Conservation (phyloP, 495 filamentous ascomycete species). For the Penicillium steckii region DNA sequence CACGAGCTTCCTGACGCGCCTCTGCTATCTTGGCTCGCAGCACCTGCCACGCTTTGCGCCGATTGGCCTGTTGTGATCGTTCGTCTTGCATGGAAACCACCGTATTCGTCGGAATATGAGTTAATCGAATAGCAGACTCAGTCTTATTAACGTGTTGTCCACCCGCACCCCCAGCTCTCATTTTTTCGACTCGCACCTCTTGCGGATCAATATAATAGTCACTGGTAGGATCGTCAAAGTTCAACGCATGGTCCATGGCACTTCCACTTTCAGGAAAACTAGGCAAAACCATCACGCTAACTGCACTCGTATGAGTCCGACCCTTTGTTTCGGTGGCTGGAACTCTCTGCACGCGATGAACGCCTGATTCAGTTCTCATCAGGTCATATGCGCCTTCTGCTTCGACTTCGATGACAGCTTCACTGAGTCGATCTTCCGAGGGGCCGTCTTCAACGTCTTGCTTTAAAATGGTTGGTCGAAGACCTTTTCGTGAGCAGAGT, state of each 20-base stretch:
- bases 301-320: slow-evolving; percentile 89
- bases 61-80: slow-evolving; percentile 85
- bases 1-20: slow-evolving; percentile 73
- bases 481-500: slow-evolving; percentile 66
- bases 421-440: slow-evolving; percentile 62
- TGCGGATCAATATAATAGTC: slow-evolving; percentile 86
- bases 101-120: slow-evolving; percentile 83
- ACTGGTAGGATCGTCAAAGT: slow-evolving; percentile 78
- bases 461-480: slow-evolving; percentile 59
- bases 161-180: slow-evolving; percentile 88
- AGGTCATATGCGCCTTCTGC: slow-evolving; percentile 72
- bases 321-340: slow-evolving; percentile 88
- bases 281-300: slow-evolving; percentile 85
- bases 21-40: slow-evolving; percentile 83
- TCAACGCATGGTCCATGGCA: slow-evolving; percentile 51
- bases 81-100: slow-evolving; percentile 90
- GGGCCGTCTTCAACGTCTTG: slow-evolving; percentile 55
- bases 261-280: slow-evolving; percentile 64
- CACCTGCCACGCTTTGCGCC: slow-evolving; percentile 80
- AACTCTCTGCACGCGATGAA: slow-evolving; percentile 92
- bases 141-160: slow-evolving; percentile 99
- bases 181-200: slow-evolving; percentile 84
- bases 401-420: slow-evolving; percentile 87
- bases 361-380: slow-evolving; percentile 84
- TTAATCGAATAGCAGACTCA: slow-evolving; percentile 90